Evolutionary conservation across 306 rosid genomes (phyloP).

Genomic region (Sechiopsis laciniata): DNA sequence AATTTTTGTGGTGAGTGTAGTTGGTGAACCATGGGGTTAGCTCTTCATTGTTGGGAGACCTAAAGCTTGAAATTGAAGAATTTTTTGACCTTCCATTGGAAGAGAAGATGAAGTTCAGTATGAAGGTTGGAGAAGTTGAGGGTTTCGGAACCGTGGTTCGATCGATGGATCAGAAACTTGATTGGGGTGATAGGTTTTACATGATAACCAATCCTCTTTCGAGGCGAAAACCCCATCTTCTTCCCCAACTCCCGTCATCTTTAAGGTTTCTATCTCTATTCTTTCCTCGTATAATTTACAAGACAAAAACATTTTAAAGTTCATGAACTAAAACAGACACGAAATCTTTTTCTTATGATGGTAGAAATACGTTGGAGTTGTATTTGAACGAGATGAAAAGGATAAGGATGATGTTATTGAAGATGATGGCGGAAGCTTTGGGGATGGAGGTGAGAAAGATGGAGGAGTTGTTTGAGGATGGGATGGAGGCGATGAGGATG

Average conservation of each 20-base stretch:
- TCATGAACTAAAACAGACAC: neutral
- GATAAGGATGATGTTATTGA: conserved; percentile 39
- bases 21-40: conserved; percentile 75
- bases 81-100: conserved; percentile 60
- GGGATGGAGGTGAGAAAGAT: conserved; percentile 39
- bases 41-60: conserved; percentile 33
- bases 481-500: conserved; percentile 65
- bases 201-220: conserved; percentile 47
- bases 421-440: conserved; percentile 41
- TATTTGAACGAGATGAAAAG: conserved; percentile 40
- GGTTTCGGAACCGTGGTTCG: conserved; percentile 56
- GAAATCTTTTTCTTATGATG: neutral
- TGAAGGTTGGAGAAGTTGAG: conserved; percentile 53
- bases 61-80: conserved; percentile 45
- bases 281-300: too few relatives aligned
- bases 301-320: too few relatives aligned
- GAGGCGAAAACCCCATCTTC: conserved; percentile 52
- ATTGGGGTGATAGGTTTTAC: conserved; percentile 77
- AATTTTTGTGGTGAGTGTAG: conserved; percentile 24
- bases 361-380: conserved; percentile 48
- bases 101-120: conserved; percentile 48
- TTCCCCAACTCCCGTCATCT: conserved; percentile 46
- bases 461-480: conserved; percentile 49
- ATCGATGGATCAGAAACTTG: conserved; percentile 54
- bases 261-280: conserved; percentile 36